These are phyloP conservation scores for Dichomitus squalens DNA, from an alignment of 1,284 basidiomycete species.

Conservation along the genomic window DNA sequence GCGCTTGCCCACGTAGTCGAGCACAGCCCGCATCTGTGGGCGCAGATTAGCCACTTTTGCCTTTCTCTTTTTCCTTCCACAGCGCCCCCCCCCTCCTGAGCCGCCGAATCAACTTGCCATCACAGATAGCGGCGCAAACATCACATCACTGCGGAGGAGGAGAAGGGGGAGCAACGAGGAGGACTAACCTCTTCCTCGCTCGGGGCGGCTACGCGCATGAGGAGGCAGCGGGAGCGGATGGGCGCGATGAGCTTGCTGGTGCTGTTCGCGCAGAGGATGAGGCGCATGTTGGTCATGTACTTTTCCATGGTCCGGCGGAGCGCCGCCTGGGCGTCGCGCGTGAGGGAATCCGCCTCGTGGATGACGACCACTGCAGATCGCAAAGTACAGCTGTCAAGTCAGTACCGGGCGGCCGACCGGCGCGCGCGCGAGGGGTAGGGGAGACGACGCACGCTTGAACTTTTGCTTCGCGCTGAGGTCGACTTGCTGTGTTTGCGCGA, in stretches of 20 bases:
- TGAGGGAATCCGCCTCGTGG: conserved; percentile 95
- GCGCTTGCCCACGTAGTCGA: conserved; percentile 81
- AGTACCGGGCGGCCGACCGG: too few species aligned
- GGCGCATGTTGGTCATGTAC: conserved; percentile 97
- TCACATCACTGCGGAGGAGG: too few species aligned
- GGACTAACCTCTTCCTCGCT: conserved; percentile 68
- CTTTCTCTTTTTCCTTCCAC: too few species aligned
- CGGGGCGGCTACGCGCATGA: conserved; percentile 93
- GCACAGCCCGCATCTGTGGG: conserved; percentile 77
- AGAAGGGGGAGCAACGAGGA: background rate
- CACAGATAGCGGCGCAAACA: background rate
- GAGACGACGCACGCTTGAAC: conserved; percentile 85
- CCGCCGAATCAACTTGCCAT: too few species aligned
- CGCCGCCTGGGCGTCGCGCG: conserved; percentile 96
- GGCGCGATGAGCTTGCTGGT: conserved; percentile 97
- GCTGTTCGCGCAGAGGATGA: conserved; percentile 98
- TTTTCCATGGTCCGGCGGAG: conserved; percentile 99
- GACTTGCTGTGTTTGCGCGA: conserved; percentile 98
- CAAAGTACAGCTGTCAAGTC: background rate
- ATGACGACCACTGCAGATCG: conserved; percentile 88
- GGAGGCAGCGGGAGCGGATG: conserved; percentile 92
- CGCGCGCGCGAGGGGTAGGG: background rate
- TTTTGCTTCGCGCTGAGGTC: conserved; percentile 94
- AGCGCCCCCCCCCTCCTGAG: too few species aligned
- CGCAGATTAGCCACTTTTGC: too few species aligned